Conservation (phyloP, 768 basidiomycete species). For the Gloeophyllum trabeum region DNA sequence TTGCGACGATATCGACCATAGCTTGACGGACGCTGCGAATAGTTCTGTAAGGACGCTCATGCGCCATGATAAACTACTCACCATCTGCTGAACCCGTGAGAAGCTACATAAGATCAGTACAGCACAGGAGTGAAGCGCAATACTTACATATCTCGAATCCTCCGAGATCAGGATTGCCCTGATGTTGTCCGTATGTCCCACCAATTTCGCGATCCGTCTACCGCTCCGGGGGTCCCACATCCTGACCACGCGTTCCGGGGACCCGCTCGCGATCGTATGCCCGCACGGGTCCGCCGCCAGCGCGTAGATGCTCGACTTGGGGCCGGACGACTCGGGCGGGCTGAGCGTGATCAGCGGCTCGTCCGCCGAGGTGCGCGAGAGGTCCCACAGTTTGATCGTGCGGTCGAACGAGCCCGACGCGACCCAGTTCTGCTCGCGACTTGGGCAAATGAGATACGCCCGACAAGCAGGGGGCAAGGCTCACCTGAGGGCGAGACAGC, state of each 20-base stretch:
- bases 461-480: conserved; percentile 1
- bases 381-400: conserved; percentile 91
- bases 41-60: conserved; percentile 7
- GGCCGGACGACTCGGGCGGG: conserved; percentile 51
- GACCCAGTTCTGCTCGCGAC: conserved; percentile 77
- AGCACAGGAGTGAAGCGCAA: not conserved
- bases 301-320: conserved; percentile 71
- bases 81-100: conserved; percentile 78
- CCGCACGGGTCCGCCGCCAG: conserved; percentile 74
- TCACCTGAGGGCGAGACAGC: conserved; percentile 67
- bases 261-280: conserved; percentile 74
- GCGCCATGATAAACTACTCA: conserved; percentile 10
- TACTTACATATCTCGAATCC: conserved; percentile 72
- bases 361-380: conserved; percentile 23
- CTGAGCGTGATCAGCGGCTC: conserved; percentile 54
- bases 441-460: conserved; percentile 17
- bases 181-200: conserved; percentile 97
- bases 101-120: no score
- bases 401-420: conserved; percentile 93
- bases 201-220: conserved; percentile 72
- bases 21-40: conserved; percentile 61
- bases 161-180: conserved; percentile 82
- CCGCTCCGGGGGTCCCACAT: conserved; percentile 91
- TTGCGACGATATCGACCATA: conserved; percentile 89
- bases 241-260: conserved; percentile 83